A percentile compares a stretch with the other conserved stretches of the same genome.
Conservation (phyloP, 495 filamentous ascomycete genomes). For the Cudoniella acicularis region DNA sequence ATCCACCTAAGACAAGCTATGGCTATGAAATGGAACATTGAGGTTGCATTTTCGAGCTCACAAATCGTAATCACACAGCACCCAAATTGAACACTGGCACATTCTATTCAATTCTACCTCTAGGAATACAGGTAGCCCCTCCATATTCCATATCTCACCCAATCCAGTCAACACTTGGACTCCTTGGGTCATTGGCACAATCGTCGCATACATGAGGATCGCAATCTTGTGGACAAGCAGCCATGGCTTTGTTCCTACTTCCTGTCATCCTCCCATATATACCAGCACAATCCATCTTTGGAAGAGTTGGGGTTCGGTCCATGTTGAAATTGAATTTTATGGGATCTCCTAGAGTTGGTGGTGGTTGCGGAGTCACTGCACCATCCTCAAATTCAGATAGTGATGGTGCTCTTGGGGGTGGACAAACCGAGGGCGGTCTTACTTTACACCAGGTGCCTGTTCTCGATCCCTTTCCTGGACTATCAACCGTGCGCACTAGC, state of each 20-base stretch:
- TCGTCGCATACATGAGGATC: conserved; percentile 16
- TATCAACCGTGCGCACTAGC: conserved; percentile 16
- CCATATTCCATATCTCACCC: too few species aligned
- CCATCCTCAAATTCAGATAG: background rate
- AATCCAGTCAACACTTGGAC: conserved; percentile 13
- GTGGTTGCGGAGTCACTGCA: background rate
- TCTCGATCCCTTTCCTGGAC: conserved; percentile 10
- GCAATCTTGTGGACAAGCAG: background rate
- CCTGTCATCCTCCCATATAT: conserved; percentile 15
- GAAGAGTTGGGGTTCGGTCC: background rate
- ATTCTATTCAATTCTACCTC: too few species aligned
- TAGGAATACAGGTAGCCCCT: too few species aligned
- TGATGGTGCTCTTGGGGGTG: conserved; percentile 3
- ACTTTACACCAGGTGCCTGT: background rate
- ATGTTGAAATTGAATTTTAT: background rate
- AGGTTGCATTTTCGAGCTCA: too few species aligned
- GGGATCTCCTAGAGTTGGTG: background rate
- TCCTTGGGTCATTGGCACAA: conserved; percentile 7
- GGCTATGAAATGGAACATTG: too few species aligned
- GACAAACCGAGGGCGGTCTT: conserved; percentile 14
- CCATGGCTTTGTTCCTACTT: background rate
- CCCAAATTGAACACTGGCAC: too few species aligned
- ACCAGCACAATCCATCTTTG: conserved; percentile 11
- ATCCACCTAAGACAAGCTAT: too few species aligned
- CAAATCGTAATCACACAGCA: too few species aligned